Percentiles rank a stretch among this genome's conserved stretches.
These are phyloP conservation scores for Tetrapisispora fleetii DNA, from an alignment of 805 yeast genomes.

Conservation along the genomic window DNA sequence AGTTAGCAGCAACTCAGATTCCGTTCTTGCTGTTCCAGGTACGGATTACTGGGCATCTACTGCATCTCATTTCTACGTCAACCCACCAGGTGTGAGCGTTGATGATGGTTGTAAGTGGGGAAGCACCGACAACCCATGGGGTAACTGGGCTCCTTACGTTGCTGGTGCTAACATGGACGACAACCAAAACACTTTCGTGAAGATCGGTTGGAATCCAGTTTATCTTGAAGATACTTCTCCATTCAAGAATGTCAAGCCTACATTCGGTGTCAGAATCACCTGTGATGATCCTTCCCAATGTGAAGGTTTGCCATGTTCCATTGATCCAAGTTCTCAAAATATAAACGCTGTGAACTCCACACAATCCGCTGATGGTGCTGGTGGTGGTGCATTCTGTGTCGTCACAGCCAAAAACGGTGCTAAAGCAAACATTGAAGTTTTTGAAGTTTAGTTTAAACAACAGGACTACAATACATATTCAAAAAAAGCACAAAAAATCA, in stretches of 20 bases:
- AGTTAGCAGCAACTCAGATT: constrained; percentile 36
- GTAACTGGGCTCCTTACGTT: constrained; percentile 92
- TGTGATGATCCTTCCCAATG: constrained; percentile 66
- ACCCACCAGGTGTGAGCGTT: constrained; percentile 71
- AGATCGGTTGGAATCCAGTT: constrained; percentile 87
- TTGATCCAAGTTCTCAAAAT: constrained; percentile 58
- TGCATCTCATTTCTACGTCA: constrained; percentile 78
- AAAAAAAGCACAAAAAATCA: neutral
- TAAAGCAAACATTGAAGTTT: constrained; percentile 65
- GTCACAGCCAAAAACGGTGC: constrained; percentile 61
- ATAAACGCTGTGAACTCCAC: constrained; percentile 45
- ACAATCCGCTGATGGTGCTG: constrained; percentile 39
- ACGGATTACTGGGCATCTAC: constrained; percentile 77
- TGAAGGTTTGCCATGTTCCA: constrained; percentile 70
- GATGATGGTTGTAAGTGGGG: constrained; percentile 85
- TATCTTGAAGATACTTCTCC: constrained; percentile 52
- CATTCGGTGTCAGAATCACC: constrained; percentile 60
- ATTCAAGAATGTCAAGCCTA: constrained; percentile 47
- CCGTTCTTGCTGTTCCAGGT: constrained; percentile 71
- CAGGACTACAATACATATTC: too few species aligned
- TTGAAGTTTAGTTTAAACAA: constrained; percentile 19
- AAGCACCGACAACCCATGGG: constrained; percentile 50
- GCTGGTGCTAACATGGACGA: constrained; percentile 82
- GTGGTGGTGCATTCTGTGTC: constrained; percentile 74
- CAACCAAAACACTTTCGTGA: constrained; percentile 62